Evolutionary conservation across 352 stramenopile species (phyloP).

Genomic region (Globisporangium heterothallicum): DNA sequence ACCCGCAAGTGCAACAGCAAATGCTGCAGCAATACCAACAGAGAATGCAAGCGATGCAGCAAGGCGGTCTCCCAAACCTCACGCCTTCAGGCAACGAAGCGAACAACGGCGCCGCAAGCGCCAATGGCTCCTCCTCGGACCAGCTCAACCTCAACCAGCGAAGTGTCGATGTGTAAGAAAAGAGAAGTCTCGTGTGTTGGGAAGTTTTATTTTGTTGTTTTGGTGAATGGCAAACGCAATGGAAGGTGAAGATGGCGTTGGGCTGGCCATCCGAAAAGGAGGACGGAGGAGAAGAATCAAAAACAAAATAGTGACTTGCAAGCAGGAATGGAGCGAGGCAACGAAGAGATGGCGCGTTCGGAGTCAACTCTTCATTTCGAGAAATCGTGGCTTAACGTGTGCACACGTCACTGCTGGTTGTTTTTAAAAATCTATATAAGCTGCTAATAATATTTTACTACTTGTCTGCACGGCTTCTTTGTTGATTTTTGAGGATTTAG

Average conservation of each 20-base stretch:
- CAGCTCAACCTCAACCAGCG: slow-evolving; percentile 71
- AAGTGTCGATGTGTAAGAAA: slow-evolving; percentile 66
- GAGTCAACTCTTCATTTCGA: not conserved
- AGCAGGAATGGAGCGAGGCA: not conserved
- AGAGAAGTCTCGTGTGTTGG: not conserved
- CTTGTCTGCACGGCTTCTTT: not conserved
- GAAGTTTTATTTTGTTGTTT: not conserved
- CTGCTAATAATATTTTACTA: slow-evolving; percentile 19
- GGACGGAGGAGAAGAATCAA: not conserved
- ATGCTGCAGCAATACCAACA: slow-evolving; percentile 89
- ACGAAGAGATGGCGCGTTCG: not conserved
- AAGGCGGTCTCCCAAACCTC: slow-evolving; percentile 21
- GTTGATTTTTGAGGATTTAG: too few relatives aligned
- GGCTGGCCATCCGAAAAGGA: too few relatives aligned
- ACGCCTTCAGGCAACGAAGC: slow-evolving; percentile 43
- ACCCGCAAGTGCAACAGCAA: slow-evolving; percentile 81
- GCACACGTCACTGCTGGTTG: not conserved
- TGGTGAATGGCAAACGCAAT: too few relatives aligned
- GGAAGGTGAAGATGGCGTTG: too few relatives aligned
- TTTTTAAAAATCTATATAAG: slow-evolving; percentile 18
- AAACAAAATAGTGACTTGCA: not conserved
- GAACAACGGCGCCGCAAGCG: slow-evolving; percentile 14
- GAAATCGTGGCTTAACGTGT: too few relatives aligned
- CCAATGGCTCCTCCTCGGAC: slow-evolving; percentile 34
- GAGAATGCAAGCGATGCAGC: slow-evolving; percentile 65